Evolutionary conservation across 1,139 yeast genomes (phyloP).

Genomic region (Pichia cactophila): DNA sequence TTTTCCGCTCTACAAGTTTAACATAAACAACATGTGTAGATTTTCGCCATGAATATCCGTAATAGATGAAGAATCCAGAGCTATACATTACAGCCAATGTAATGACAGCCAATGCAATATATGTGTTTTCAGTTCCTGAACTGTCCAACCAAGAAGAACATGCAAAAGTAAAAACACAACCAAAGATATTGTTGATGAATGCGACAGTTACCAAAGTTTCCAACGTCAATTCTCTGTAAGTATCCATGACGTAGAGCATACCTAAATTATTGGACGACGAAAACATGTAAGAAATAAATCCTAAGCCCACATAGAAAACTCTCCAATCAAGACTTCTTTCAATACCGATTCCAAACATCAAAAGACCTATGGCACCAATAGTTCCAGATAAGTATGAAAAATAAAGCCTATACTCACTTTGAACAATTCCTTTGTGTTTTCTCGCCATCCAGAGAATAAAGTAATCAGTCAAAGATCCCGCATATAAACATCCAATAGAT

Average conservation of each 20-base stretch:
- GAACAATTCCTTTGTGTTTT: slow-evolving; percentile 32
- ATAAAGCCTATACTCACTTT: slow-evolving; percentile 34
- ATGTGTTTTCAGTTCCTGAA: slow-evolving; percentile 32
- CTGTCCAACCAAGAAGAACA: slow-evolving; percentile 35
- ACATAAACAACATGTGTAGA: slow-evolving; percentile 28
- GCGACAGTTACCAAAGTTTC: slow-evolving; percentile 36
- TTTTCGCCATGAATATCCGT: slow-evolving; percentile 33
- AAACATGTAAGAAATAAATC: slow-evolving; percentile 33
- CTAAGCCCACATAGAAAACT: slow-evolving; percentile 33
- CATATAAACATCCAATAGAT: slow-evolving; percentile 34
- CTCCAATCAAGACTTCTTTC: slow-evolving; percentile 31
- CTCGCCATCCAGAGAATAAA: slow-evolving; percentile 36
- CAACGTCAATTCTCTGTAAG: slow-evolving; percentile 35
- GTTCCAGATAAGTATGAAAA: slow-evolving; percentile 34
- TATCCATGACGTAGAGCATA: slow-evolving; percentile 36
- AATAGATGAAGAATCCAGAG: slow-evolving; percentile 29
- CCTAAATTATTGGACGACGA: slow-evolving; percentile 35
- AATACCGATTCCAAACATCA: slow-evolving; percentile 34
- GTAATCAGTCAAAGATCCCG: slow-evolving; percentile 34
- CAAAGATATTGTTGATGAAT: slow-evolving; percentile 33
- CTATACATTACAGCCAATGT: slow-evolving; percentile 30
- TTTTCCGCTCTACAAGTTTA: slow-evolving; percentile 19
- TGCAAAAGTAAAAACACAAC: slow-evolving; percentile 36
- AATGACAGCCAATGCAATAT: slow-evolving; percentile 33
- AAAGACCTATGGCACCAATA: slow-evolving; percentile 33